These are phyloP conservation scores for Spongispora temasekensis DNA, from an alignment of 1,284 basidiomycete genomes.

Conservation along the genomic window DNA sequence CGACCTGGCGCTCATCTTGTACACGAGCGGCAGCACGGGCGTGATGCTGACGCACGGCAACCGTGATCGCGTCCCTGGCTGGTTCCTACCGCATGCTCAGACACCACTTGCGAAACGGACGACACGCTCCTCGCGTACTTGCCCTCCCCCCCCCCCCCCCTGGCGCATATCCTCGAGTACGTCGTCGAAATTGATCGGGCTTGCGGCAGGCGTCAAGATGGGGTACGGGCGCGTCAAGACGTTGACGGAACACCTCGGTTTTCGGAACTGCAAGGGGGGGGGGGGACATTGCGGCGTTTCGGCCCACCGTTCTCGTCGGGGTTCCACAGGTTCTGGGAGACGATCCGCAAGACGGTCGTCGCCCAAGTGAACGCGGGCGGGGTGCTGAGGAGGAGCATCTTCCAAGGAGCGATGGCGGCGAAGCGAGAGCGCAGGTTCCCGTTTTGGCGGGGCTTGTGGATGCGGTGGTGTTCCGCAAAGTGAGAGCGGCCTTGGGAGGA, in stretches of 20 bases:
- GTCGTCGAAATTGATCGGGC: conserved; percentile 70
- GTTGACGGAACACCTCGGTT: conserved; percentile 86
- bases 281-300: conserved; percentile 85
- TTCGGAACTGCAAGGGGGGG: conserved; percentile 88
- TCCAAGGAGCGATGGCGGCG: conserved; percentile 66
- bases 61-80: conserved; percentile 85
- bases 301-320: conserved; percentile 86
- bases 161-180: conserved; percentile 89
- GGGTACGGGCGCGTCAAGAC: conserved; percentile 96
- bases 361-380: conserved; percentile 74
- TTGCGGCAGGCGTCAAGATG: conserved; percentile 71
- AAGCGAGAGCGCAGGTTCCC: conserved; percentile 74
- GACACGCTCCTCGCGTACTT: conserved; percentile 90
- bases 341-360: conserved; percentile 91
- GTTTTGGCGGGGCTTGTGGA: conserved; percentile 72
- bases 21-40: conserved; percentile 93
- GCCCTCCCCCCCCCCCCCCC: too few relatives aligned
- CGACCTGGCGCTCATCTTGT: conserved; percentile 92
- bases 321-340: conserved; percentile 93
- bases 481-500: conserved; percentile 86
- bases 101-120: conserved; percentile 65
- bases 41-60: conserved; percentile 86
- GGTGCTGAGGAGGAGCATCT: conserved; percentile 69
- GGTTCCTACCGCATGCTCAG: conserved; percentile 79
- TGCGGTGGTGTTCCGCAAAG: conserved; percentile 74